Conservation (phyloP, 352 stramenopile species). For the Pythium rhizo-oryzae region DNA sequence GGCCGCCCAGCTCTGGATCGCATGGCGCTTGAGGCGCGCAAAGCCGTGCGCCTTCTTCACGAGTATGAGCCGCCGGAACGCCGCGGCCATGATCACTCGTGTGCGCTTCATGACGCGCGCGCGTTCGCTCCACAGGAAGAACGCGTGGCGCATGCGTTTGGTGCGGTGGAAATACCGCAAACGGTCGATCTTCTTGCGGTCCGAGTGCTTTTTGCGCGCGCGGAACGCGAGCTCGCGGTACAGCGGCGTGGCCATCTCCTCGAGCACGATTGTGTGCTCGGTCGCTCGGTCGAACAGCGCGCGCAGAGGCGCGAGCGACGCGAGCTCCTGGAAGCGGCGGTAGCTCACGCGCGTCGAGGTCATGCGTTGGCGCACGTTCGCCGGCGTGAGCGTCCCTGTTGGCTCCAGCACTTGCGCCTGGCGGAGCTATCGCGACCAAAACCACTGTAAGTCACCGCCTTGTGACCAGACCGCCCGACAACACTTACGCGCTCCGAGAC, state of each 20-base stretch:
- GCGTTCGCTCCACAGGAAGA: conserved; percentile 40
- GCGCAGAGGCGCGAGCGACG: conserved; percentile 46
- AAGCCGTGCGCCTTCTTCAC: conserved; percentile 47
- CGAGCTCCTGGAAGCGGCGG: conserved; percentile 45
- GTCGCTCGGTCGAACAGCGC: conserved; percentile 43
- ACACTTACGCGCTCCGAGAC: conserved; percentile 47
- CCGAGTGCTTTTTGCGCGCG: conserved; percentile 49
- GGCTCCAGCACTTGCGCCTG: conserved; percentile 49
- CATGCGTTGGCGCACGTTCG: conserved; percentile 28
- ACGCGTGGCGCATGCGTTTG: conserved; percentile 42
- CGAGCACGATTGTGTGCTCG: conserved; percentile 49
- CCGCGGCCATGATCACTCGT: conserved; percentile 35
- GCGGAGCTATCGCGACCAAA: conserved; percentile 37
- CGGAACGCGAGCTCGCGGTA: conserved; percentile 58
- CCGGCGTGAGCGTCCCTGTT: conserved; percentile 24
- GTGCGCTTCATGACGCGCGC: conserved; percentile 39
- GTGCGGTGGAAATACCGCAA: conserved; percentile 57
- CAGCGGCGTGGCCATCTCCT: conserved; percentile 56
- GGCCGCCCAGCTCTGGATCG: conserved; percentile 48
- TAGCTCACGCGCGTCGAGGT: conserved; percentile 45
- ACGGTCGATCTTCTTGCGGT: conserved; percentile 49
- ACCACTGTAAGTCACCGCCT: not conserved
- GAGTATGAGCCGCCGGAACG: conserved; percentile 35
- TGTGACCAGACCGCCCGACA: not conserved
- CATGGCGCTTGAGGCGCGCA: conserved; percentile 35